Percentiles rank a stretch among this genome's conserved stretches.
Conservation (phyloP, 306 rosid genomes). For the Sophora flavescens region DNA sequence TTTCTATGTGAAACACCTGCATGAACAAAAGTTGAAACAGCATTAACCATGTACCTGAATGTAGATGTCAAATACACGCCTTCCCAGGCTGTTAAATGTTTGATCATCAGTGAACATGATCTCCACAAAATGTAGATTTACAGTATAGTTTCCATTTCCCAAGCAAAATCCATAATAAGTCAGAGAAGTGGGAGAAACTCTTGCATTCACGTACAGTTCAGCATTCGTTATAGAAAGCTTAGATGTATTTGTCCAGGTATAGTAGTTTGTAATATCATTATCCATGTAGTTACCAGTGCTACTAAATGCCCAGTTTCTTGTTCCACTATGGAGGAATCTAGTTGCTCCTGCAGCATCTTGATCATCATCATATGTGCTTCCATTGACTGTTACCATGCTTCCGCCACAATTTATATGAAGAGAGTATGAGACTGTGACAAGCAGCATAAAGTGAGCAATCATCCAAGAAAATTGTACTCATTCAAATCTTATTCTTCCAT, state of each 20-base stretch:
- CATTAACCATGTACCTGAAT: constrained; percentile 55
- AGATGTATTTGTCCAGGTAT: constrained; percentile 2
- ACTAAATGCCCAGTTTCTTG: constrained; percentile 46
- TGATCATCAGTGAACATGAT: constrained; percentile 45
- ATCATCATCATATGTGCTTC: constrained; percentile 57
- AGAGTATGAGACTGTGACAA: constrained; percentile 53
- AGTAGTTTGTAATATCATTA: not conserved
- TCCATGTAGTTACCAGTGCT: constrained; percentile 48
- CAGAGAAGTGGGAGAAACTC: constrained; percentile 71
- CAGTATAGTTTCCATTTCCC: constrained; percentile 59
- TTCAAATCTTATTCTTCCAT: not conserved
- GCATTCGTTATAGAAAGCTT: constrained; percentile 44
- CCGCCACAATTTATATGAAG: constrained; percentile 78
- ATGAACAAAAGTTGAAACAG: not conserved
- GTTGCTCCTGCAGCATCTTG: constrained; percentile 46
- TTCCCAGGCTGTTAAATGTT: constrained; percentile 55
- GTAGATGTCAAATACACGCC: constrained; percentile 63
- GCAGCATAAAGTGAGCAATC: constrained; percentile 8
- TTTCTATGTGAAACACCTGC: not conserved
- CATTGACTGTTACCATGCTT: constrained; percentile 16
- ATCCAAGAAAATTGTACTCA: not conserved
- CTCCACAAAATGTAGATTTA: constrained; percentile 65
- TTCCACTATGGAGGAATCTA: constrained; percentile 21
- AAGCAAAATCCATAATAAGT: constrained; percentile 71
- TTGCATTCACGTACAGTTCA: constrained; percentile 64